Conservation (phyloP, 306 rosid genomes). For the Luffa acutangula region DNA sequence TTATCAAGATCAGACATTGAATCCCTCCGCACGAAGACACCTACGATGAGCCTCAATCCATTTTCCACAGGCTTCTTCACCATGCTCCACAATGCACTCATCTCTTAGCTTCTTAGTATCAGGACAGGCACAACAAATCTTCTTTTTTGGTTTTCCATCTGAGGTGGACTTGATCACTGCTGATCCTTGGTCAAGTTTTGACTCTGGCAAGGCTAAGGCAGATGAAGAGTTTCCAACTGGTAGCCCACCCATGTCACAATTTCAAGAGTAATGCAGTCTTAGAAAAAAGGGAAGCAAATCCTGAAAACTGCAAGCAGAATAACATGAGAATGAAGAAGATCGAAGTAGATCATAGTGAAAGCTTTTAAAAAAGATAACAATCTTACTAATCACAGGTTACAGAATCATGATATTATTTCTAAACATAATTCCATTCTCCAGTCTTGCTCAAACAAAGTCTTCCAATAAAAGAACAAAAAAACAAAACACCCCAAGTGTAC, state of each 20-base stretch:
- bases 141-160: constrained; percentile 67
- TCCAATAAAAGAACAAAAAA: neutral
- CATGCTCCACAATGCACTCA: constrained; percentile 88
- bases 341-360: neutral
- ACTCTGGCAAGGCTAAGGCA: constrained; percentile 17
- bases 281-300: neutral
- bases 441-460: neutral
- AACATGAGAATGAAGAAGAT: neutral
- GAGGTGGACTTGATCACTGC: constrained; percentile 1
- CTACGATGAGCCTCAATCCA: constrained; percentile 81
- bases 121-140: constrained; percentile 83
- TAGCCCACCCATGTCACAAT: constrained; percentile 36
- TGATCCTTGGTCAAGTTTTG: constrained; percentile 15
- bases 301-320: neutral
- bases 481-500: neutral
- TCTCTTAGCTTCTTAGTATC: constrained; percentile 69
- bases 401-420: neutral
- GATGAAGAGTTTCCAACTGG: constrained; percentile 28
- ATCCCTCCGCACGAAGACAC: constrained; percentile 87
- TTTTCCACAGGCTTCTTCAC: constrained; percentile 65
- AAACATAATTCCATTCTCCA: neutral
- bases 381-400: neutral
- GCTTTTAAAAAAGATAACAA: neutral
- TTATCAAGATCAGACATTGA: constrained; percentile 42
- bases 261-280: neutral